Conservation (phyloP, 2,329 filamentous ascomycete genomes). For the Colletotrichum magnum region DNA sequence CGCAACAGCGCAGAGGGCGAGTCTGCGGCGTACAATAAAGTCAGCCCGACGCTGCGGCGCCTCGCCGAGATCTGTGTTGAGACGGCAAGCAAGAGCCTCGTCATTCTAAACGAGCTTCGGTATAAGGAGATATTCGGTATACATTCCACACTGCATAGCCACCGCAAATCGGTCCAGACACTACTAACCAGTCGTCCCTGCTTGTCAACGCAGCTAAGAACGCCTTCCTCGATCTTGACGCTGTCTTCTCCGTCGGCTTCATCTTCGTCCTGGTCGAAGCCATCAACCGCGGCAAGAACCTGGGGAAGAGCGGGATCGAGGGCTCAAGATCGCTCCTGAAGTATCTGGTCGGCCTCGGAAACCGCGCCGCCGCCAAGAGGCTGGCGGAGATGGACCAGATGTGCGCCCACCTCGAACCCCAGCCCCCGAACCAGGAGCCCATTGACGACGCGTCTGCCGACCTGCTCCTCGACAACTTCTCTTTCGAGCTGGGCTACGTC, state of each 20-base stretch:
- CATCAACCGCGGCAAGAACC: slow-evolving; percentile 26
- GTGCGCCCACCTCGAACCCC: slow-evolving; percentile 24
- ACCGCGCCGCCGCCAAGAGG: slow-evolving; percentile 28
- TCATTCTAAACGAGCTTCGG: slow-evolving; percentile 24
- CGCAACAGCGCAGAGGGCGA: slow-evolving; percentile 9
- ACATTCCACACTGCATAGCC: not conserved
- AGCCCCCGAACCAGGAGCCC: not conserved
- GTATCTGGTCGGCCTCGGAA: slow-evolving; percentile 31
- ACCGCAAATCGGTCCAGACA: no score
- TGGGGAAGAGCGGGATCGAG: slow-evolving; percentile 24
- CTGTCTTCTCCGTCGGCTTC: slow-evolving; percentile 30
- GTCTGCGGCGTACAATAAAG: not conserved
- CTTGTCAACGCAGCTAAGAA: slow-evolving; percentile 24
- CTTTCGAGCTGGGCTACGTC: not conserved
- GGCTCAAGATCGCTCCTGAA: slow-evolving; percentile 16
- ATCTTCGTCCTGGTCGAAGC: slow-evolving; percentile 36
- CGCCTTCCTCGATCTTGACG: slow-evolving; percentile 30
- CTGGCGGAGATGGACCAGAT: slow-evolving; percentile 35
- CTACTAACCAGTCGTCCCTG: no score
- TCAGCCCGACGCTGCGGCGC: slow-evolving; percentile 22
- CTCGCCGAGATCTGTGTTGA: slow-evolving; percentile 36
- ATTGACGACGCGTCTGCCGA: not conserved
- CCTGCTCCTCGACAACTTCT: not conserved
- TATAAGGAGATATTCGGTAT: slow-evolving; percentile 19
- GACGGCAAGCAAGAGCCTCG: slow-evolving; percentile 32